Base-by-base conservation (phyloP, 1,284 basidiomycete genomes). In the Tilletia setariae region DNA sequence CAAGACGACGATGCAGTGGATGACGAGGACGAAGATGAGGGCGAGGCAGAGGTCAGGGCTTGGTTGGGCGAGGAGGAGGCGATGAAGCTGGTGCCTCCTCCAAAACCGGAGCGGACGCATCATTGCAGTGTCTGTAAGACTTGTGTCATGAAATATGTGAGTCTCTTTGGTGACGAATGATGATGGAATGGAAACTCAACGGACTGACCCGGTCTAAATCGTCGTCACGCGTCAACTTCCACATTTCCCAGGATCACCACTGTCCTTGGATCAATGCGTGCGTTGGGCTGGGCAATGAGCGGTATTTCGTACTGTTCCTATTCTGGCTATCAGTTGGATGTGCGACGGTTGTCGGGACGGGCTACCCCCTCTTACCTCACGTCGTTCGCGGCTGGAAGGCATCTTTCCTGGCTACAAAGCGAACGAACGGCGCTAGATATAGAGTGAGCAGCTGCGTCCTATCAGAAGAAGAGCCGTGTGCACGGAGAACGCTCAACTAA, bases 241-340 rank as follows among this genome's bases (percentile, higher is more conserved):
- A 11, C 6, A 11, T 11, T 40, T 11, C 11, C 11, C 35, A 68
- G 63, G 80, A 82, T 65, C 80, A 82, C 67, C 80, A 82, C 67
- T 81, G 80, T 65, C 76, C 83, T 90, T 94, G 95, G 95, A 90
- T 98, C 74, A 98, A 98, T 82, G 91, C 93, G 86, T 98, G 94
- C 78, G 86, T 98, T 28, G 95, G 96, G 1, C 83, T 98, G 7
- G 87, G 95, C 81, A 98, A 98, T 80, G 94, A 98, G 83, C 88
- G 95, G 0, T 93, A 98, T 84, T 98, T 98, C 78, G 87, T 96
- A 42, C 85, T 98, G 43, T 98, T 98, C 87, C 90, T 98, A 92
- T 91, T 70, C 6, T 81, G 77, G 75, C 70, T 80, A 35, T 67
- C 72, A 11, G 65, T 80, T 23, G 79, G 77, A 1, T 76, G 73